Evolutionary conservation across 441 rosid species (phyloP).

Genomic region (Croton laevigatus): DNA sequence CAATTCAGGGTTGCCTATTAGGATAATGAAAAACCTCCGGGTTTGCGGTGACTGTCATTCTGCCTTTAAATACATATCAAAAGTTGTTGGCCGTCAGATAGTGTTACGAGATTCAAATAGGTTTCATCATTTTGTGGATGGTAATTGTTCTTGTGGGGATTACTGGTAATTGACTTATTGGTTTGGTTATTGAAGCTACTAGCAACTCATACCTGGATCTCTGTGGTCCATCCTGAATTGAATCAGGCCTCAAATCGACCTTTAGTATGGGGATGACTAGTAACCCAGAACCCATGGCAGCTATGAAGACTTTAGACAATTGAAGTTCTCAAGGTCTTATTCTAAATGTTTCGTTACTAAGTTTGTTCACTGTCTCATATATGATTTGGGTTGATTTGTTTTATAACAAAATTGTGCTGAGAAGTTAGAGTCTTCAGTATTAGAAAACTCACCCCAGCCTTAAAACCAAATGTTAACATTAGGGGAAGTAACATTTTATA

Average conservation of each 20-base stretch:
- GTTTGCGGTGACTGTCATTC: slow-evolving; percentile 81
- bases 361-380: not conserved
- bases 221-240: not conserved
- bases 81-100: slow-evolving; percentile 55
- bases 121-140: slow-evolving; percentile 84
- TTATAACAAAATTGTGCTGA: not conserved
- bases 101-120: slow-evolving; percentile 75
- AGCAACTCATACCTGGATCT: not conserved
- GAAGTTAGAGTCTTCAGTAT: too few species aligned
- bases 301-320: not conserved
- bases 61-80: slow-evolving; percentile 76
- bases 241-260: not conserved
- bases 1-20: slow-evolving; percentile 56
- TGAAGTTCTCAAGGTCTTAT: slow-evolving; percentile 12
- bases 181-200: not conserved
- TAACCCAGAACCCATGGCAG: not conserved
- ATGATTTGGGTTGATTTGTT: not conserved
- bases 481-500: too few species aligned
- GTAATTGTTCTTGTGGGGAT: slow-evolving; percentile 72
- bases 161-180: slow-evolving; percentile 54
- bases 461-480: too few species aligned
- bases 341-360: not conserved
- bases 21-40: slow-evolving; percentile 89
- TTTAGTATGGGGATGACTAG: not conserved
- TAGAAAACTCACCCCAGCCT: too few species aligned